phyloP scores from a whole-genome alignment of 805 yeast genomes.

The Torulaspora gathmanii region DNA sequence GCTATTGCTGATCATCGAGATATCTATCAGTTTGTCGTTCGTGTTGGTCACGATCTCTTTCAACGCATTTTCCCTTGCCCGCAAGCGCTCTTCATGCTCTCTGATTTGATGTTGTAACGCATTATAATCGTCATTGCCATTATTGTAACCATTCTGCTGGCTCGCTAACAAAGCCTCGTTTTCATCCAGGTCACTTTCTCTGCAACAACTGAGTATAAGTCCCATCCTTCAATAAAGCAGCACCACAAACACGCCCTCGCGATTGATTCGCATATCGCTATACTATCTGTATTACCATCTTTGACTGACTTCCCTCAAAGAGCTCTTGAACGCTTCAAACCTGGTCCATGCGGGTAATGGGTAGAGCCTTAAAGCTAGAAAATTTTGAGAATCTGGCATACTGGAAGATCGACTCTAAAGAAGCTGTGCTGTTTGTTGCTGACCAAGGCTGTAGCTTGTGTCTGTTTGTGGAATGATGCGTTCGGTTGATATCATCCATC shows the following conservation, averaged over 20 bases:
- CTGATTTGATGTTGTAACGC: slow-evolving; percentile 23
- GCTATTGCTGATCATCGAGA: slow-evolving; percentile 36
- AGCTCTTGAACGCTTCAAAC: background rate
- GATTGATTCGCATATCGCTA: background rate
- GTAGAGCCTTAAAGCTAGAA: background rate
- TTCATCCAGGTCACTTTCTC: slow-evolving; percentile 16
- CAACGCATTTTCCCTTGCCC: slow-evolving; percentile 29
- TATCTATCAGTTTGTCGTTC: slow-evolving; percentile 35
- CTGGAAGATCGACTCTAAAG: too few species aligned
- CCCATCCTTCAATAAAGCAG: slow-evolving; percentile 25
- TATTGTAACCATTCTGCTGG: slow-evolving; percentile 27
- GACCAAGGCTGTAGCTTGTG: background rate
- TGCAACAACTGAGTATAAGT: slow-evolving; percentile 29
- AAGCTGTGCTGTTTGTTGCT: too few species aligned
- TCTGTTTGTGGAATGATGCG: background rate
- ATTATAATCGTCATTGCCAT: slow-evolving; percentile 16
- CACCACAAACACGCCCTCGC: background rate
- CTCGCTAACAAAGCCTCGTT: slow-evolving; percentile 28
- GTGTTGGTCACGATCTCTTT: slow-evolving; percentile 33
- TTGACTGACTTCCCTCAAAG: background rate
- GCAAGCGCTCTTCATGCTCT: slow-evolving; percentile 25
- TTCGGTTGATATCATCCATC: background rate
- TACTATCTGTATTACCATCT: background rate
- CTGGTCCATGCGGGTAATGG: background rate
- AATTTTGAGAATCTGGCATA: background rate